Evolutionary conservation across 306 rosid genomes (phyloP).

Genomic region (Crataegus laevigata): DNA sequence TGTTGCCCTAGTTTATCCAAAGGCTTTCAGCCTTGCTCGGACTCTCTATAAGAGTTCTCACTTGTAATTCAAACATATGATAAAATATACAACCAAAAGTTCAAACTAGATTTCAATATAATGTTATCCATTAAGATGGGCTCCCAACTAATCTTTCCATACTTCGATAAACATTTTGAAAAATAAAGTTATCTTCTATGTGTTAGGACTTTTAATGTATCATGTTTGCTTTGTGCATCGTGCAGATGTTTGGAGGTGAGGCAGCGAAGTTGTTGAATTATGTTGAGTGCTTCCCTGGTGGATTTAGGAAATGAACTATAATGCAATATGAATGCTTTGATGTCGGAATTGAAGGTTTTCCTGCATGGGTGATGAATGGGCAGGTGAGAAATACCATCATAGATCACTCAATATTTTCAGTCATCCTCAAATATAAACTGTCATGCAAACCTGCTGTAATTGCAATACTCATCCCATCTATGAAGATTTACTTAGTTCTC

Average conservation of each 20-base stretch:
- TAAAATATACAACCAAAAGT: too few species aligned
- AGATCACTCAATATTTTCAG: too few species aligned
- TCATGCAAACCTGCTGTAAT: neutral
- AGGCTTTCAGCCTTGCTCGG: too few species aligned
- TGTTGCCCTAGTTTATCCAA: too few species aligned
- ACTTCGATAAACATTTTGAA: too few species aligned
- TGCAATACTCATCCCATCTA: neutral
- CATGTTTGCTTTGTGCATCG: neutral
- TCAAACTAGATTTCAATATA: too few species aligned
- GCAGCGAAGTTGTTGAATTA: slow-evolving; percentile 69
- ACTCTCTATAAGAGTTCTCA: too few species aligned
- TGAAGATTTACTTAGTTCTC: slow-evolving; percentile 10
- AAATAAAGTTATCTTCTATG: neutral
- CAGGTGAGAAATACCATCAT: slow-evolving; percentile 40
- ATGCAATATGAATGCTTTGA: slow-evolving; percentile 63
- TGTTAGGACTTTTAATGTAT: neutral
- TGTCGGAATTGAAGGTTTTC: slow-evolving; percentile 76
- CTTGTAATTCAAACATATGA: too few species aligned
- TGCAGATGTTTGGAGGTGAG: slow-evolving; percentile 82
- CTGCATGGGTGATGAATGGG: slow-evolving; percentile 78
- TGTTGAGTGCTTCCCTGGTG: slow-evolving; percentile 89
- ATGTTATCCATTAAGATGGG: neutral
- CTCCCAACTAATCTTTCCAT: neutral
- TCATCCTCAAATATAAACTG: neutral
- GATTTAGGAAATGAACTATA: slow-evolving; percentile 61